A percentile compares a stretch with the other conserved stretches of the same genome.
Conservation (phyloP, 1,284 basidiomycete species). For the Malassezia dermatis region DNA sequence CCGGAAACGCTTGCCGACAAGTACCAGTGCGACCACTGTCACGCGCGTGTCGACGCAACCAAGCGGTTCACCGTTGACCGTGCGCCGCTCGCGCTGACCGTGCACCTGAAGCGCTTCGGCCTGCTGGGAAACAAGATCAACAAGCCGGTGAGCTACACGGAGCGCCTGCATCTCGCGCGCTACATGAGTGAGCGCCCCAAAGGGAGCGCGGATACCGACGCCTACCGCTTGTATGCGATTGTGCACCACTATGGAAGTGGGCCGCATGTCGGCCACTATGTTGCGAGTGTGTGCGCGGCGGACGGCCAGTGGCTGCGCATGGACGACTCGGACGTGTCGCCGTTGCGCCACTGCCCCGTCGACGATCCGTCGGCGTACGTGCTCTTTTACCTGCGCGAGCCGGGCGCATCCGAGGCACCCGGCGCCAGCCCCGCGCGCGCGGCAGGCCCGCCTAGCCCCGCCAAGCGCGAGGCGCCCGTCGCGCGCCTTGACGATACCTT, state of each 20-base stretch:
- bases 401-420: constrained; percentile 2
- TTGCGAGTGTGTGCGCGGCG: constrained; percentile 67
- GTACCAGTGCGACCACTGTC: constrained; percentile 96
- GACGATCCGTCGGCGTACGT: constrained; percentile 77
- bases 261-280: constrained; percentile 93
- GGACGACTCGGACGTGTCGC: constrained; percentile 74
- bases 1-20: constrained; percentile 79
- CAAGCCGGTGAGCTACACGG: constrained; percentile 66
- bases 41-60: constrained; percentile 71
- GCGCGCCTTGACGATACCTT: not conserved
- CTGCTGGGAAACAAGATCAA: constrained; percentile 62
- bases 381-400: constrained; percentile 73
- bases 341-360: constrained; percentile 39
- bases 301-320: constrained; percentile 75
- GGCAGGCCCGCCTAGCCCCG: not conserved
- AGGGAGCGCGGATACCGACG: constrained; percentile 50
- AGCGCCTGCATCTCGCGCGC: constrained; percentile 63
- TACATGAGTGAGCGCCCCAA: constrained; percentile 63
- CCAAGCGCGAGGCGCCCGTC: constrained; percentile 6
- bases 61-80: constrained; percentile 79
- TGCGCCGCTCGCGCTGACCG: constrained; percentile 77
- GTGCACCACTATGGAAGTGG: constrained; percentile 86
- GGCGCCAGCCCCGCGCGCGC: not conserved
- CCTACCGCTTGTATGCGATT: constrained; percentile 81
- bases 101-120: constrained; percentile 94